Percentiles rank a stretch among this genome's conserved stretches.
Conservation (phyloP, 2,329 filamentous ascomycete species). For the Ophiostoma populinum region DNA sequence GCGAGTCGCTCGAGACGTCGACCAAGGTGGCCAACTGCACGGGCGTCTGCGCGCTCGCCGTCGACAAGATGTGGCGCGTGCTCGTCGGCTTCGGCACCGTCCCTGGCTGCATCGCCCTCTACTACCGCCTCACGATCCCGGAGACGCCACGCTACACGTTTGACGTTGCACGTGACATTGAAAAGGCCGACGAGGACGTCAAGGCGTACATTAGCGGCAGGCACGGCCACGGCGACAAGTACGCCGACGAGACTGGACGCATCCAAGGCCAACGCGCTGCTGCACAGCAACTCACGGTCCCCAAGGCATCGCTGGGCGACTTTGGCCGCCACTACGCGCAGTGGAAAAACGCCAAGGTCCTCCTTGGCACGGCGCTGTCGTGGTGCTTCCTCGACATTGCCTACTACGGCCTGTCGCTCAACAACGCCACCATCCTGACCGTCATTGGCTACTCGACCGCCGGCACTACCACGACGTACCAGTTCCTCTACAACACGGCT, state of each 20-base stretch:
- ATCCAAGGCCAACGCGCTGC: conserved; percentile 37
- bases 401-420: conserved; percentile 54
- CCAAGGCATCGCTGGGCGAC: conserved; percentile 55
- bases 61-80: conserved; percentile 78
- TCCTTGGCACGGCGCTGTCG: conserved; percentile 49
- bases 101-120: conserved; percentile 64
- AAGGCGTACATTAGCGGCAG: conserved; percentile 57
- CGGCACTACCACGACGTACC: conserved; percentile 38
- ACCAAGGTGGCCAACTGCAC: conserved; percentile 37
- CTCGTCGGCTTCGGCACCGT: conserved; percentile 70
- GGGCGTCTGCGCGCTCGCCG: conserved; percentile 46
- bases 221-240: conserved; percentile 30
- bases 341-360: conserved; percentile 53
- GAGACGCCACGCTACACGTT: conserved; percentile 83
- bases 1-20: conserved; percentile 38
- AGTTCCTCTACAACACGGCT: conserved; percentile 55
- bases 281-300: conserved; percentile 37
- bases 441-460: conserved; percentile 54
- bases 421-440: conserved; percentile 54
- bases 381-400: conserved; percentile 59
- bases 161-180: conserved; percentile 57
- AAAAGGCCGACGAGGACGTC: conserved; percentile 56
- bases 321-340: conserved; percentile 54
- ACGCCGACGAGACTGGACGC: conserved; percentile 49
- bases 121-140: conserved; percentile 64